Evolutionary conservation across 1,139 yeast genomes (phyloP).

Genomic region (Trichomonascaceae sp.): DNA sequence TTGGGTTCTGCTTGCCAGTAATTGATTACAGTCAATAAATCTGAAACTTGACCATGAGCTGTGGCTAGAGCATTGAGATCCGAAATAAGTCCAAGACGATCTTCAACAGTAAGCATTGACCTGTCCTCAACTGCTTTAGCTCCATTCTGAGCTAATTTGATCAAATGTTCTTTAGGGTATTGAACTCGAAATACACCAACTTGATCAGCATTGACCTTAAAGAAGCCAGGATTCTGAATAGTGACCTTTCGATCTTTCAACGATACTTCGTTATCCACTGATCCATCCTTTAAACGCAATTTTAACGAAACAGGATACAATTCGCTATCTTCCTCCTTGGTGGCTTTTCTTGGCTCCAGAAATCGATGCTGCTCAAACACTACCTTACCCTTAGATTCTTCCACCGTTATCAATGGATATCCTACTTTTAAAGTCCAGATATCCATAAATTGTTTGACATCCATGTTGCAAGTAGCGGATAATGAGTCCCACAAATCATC

Average conservation of each 20-base stretch:
- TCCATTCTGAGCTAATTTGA: slow-evolving; percentile 52
- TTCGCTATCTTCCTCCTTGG: slow-evolving; percentile 42
- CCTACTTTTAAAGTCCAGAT: slow-evolving; percentile 64
- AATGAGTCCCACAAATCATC: slow-evolving; percentile 55
- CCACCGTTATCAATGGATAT: slow-evolving; percentile 52
- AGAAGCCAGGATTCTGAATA: slow-evolving; percentile 38
- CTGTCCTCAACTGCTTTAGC: slow-evolving; percentile 57
- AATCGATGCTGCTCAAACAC: slow-evolving; percentile 49
- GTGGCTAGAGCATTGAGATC: slow-evolving; percentile 71
- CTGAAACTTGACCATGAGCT: slow-evolving; percentile 60
- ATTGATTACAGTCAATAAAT: slow-evolving; percentile 56
- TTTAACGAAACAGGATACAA: slow-evolving; percentile 77
- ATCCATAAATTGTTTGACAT: slow-evolving; percentile 48
- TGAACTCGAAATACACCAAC: slow-evolving; percentile 79
- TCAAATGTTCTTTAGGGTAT: slow-evolving; percentile 47
- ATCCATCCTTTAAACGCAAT: slow-evolving; percentile 37
- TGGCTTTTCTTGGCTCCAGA: slow-evolving; percentile 50
- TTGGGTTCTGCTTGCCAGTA: slow-evolving; percentile 56
- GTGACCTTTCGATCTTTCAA: slow-evolving; percentile 24
- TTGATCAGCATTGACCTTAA: slow-evolving; percentile 76
- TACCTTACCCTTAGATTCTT: slow-evolving; percentile 30
- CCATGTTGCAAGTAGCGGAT: slow-evolving; percentile 49
- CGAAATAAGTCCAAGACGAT: slow-evolving; percentile 79
- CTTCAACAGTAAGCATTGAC: slow-evolving; percentile 69
- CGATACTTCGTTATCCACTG: slow-evolving; percentile 1